Conservation (phyloP, 2,329 filamentous ascomycete genomes). For the Fusarium fujikuroi region DNA sequence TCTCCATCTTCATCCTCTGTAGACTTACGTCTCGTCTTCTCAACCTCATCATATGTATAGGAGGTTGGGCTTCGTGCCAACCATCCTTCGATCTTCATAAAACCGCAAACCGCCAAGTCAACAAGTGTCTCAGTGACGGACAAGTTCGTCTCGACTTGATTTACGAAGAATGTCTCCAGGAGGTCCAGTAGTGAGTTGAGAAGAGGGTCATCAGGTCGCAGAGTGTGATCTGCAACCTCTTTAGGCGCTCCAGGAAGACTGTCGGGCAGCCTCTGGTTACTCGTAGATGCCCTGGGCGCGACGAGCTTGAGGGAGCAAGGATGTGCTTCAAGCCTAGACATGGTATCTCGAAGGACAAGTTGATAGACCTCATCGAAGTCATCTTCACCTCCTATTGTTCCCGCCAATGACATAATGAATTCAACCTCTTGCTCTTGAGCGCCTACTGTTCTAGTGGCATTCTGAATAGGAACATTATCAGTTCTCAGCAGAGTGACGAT, state of each 20-base stretch:
- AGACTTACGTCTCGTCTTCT: constrained; percentile 36
- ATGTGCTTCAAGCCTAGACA: constrained; percentile 75
- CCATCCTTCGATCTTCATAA: constrained; percentile 91
- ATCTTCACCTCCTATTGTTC: constrained; percentile 73
- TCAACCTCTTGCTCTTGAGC: constrained; percentile 81
- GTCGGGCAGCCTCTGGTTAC: constrained; percentile 67
- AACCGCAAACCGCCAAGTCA: constrained; percentile 84
- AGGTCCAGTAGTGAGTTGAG: constrained; percentile 75
- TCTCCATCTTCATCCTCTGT: constrained; percentile 24
- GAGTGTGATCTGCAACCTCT: constrained; percentile 69
- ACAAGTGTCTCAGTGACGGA: constrained; percentile 86
- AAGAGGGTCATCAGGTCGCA: constrained; percentile 71
- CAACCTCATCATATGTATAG: constrained; percentile 61
- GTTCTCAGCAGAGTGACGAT: constrained; percentile 79
- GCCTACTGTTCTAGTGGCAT: constrained; percentile 73
- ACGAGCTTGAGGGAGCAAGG: constrained; percentile 78
- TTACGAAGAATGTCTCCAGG: constrained; percentile 84
- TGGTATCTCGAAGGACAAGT: constrained; percentile 75
- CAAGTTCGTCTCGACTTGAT: constrained; percentile 91
- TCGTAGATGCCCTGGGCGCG: constrained; percentile 66
- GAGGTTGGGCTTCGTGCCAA: constrained; percentile 76
- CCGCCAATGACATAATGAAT: constrained; percentile 74
- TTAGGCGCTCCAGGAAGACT: constrained; percentile 69
- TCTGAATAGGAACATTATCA: constrained; percentile 64
- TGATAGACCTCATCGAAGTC: constrained; percentile 80